Evolutionary conservation across 179 eudicot species (phyloP).

Genomic region (Heliamphora ciliata): DNA sequence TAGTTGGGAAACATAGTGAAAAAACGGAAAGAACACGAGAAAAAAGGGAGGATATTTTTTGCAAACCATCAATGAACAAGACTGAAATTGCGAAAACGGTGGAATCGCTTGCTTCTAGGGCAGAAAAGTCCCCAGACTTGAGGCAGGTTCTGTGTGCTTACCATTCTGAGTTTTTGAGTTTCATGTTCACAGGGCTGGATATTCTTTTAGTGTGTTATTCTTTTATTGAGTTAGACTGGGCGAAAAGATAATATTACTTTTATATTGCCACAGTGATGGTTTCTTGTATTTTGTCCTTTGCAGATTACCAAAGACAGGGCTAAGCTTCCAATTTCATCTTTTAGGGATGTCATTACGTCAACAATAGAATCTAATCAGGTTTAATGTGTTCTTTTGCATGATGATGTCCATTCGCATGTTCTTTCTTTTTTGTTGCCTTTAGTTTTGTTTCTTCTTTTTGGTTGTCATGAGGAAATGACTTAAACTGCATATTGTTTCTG

Average conservation of each 20-base stretch:
- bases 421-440: neutral
- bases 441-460: neutral
- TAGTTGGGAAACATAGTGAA: slow-evolving; percentile 20
- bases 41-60: slow-evolving; percentile 39
- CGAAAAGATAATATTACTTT: neutral
- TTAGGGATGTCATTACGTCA: slow-evolving; percentile 56
- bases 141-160: slow-evolving; percentile 43
- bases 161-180: slow-evolving; percentile 8
- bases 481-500: neutral
- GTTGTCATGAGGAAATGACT: neutral
- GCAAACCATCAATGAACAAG: slow-evolving; percentile 39
- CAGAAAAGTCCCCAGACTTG: slow-evolving; percentile 30
- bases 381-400: slow-evolving; percentile 5
- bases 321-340: slow-evolving; percentile 85
- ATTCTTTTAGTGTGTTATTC: neutral
- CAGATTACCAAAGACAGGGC: slow-evolving; percentile 62
- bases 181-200: neutral
- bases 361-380: slow-evolving; percentile 72
- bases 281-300: slow-evolving; percentile 15
- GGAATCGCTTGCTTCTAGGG: slow-evolving; percentile 34
- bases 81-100: slow-evolving; percentile 43
- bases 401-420: neutral
- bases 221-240: neutral
- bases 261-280: neutral
- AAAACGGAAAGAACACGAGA: slow-evolving; percentile 20